These are phyloP conservation scores for Globisporangium viniferum DNA, from an alignment of 352 stramenopile species.

Conservation along the genomic window DNA sequence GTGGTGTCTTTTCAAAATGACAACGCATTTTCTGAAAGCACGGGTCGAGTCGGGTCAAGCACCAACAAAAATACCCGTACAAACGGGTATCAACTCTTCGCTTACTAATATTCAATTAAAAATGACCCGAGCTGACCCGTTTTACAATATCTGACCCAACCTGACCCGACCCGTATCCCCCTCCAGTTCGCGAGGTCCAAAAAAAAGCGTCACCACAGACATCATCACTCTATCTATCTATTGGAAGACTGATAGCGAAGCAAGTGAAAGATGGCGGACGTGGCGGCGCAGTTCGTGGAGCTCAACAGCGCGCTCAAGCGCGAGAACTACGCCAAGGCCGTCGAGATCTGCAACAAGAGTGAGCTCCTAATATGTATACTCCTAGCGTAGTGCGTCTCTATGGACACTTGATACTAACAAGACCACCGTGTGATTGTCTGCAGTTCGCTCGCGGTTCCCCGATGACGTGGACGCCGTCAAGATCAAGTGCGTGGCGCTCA, in stretches of 20 bases:
- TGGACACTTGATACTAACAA: slow-evolving; percentile 2
- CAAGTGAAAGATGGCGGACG: slow-evolving; percentile 20
- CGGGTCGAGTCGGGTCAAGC: background rate
- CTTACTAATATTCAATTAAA: background rate
- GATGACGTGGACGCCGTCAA: slow-evolving; percentile 77
- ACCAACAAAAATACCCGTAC: background rate
- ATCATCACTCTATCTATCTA: background rate
- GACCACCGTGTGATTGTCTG: background rate
- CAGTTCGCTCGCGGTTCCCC: slow-evolving; percentile 70
- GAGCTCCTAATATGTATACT: slow-evolving; percentile 5
- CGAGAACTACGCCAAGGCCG: slow-evolving; percentile 74
- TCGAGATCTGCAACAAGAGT: slow-evolving; percentile 90
- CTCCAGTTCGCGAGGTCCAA: background rate
- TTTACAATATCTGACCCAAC: background rate
- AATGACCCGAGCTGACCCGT: background rate
- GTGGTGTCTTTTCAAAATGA: slow-evolving; percentile 9
- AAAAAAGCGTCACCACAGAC: slow-evolving; percentile 1
- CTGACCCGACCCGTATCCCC: slow-evolving; percentile 1
- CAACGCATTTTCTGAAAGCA: background rate
- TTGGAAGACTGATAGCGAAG: background rate
- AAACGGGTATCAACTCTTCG: background rate
- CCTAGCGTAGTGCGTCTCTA: background rate
- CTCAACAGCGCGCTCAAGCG: slow-evolving; percentile 70
- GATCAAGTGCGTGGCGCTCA: slow-evolving; percentile 81
- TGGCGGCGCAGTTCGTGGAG: slow-evolving; percentile 66